phyloP scores from a whole-genome alignment of 129 eudicot genomes.

The Flaveria ramosissima region DNA sequence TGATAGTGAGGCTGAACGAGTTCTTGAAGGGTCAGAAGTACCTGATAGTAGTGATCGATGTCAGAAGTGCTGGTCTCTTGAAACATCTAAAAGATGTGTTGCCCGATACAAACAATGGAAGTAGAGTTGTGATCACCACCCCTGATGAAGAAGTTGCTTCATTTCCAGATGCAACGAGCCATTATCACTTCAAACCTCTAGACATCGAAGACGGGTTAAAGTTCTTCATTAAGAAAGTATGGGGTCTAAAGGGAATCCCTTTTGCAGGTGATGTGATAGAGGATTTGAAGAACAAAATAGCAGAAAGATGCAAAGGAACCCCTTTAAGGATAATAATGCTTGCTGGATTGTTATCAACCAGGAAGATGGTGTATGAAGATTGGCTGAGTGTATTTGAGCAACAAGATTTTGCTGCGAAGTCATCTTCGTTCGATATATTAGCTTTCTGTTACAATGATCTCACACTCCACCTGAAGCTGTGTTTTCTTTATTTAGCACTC shows the following conservation, averaged over 20 bases:
- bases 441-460: slow-evolving; percentile 34
- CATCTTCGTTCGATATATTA: slow-evolving; percentile 28
- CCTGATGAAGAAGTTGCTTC: slow-evolving; percentile 27
- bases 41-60: slow-evolving; percentile 45
- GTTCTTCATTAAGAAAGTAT: slow-evolving; percentile 25
- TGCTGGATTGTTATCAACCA: slow-evolving; percentile 41
- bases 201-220: slow-evolving; percentile 33
- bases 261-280: slow-evolving; percentile 20
- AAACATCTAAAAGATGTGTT: slow-evolving; percentile 21
- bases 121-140: slow-evolving; percentile 48
- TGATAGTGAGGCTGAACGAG: slow-evolving; percentile 16
- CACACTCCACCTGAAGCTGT: slow-evolving; percentile 35
- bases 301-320: slow-evolving; percentile 39
- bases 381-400: slow-evolving; percentile 35
- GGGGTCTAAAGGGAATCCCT: slow-evolving; percentile 31
- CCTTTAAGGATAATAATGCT: slow-evolving; percentile 37
- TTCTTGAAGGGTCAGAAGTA: slow-evolving; percentile 35
- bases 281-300: slow-evolving; percentile 33
- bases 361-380: neutral
- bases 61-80: slow-evolving; percentile 28
- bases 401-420: slow-evolving; percentile 5
- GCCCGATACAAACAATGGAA: slow-evolving; percentile 37
- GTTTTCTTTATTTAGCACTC: slow-evolving; percentile 41
- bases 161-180: slow-evolving; percentile 14
- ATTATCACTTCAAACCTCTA: slow-evolving; percentile 17